phyloP scores from a whole-genome alignment of 2,329 filamentous ascomycete genomes.

The Colletotrichum chlorophyti region DNA sequence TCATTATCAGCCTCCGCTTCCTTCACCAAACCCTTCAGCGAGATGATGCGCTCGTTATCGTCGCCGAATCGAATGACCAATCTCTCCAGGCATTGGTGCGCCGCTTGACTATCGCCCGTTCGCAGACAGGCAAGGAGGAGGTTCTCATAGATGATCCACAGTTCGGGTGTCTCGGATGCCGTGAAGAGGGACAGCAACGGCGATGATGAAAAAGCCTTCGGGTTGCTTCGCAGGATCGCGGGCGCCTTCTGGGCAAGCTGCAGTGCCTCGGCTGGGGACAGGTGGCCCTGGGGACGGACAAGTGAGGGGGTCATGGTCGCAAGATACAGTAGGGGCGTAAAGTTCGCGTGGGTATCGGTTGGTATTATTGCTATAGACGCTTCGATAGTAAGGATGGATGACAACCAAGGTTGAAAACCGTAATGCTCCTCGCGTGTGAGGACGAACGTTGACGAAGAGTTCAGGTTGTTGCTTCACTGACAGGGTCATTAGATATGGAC shows the following conservation, averaged over 20 bases:
- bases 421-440: neutral
- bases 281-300: conserved; percentile 61
- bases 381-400: too few species aligned
- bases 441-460: neutral
- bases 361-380: neutral
- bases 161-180: conserved; percentile 74
- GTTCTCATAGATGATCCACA: conserved; percentile 89
- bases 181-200: conserved; percentile 60
- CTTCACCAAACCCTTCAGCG: conserved; percentile 80
- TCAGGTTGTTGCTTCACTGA: too few species aligned
- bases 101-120: conserved; percentile 81
- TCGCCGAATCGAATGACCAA: conserved; percentile 82
- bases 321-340: neutral
- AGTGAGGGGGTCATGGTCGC: conserved; percentile 57
- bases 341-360: neutral
- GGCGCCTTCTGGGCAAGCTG: conserved; percentile 68
- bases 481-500: too few species aligned
- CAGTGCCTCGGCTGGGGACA: conserved; percentile 62
- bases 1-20: conserved; percentile 79
- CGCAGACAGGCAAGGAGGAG: conserved; percentile 84
- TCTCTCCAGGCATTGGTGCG: conserved; percentile 76
- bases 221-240: conserved; percentile 58
- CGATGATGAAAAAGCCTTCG: conserved; percentile 61
- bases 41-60: conserved; percentile 86
- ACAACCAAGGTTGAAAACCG: too few species aligned